phyloP scores from a whole-genome alignment of 2,329 filamentous ascomycete genomes.

The Arthrinium puccinioides region DNA sequence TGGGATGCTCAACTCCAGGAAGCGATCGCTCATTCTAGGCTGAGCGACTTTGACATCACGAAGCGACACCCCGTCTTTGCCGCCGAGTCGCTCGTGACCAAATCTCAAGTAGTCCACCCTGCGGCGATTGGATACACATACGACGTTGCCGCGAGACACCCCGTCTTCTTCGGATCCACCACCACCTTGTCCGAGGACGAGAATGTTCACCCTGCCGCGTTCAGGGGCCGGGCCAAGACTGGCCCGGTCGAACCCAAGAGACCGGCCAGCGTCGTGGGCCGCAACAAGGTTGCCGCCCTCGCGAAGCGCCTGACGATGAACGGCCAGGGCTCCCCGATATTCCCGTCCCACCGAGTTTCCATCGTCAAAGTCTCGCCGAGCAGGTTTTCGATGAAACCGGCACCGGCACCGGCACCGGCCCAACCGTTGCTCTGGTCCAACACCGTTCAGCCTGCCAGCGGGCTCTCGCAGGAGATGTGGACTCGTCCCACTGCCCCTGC shows the following conservation, averaged over 20 bases:
- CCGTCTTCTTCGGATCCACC: slow-evolving; percentile 23
- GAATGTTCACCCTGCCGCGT: slow-evolving; percentile 17
- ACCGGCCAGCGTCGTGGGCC: background rate
- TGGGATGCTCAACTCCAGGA: slow-evolving; percentile 16
- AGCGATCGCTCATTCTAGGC: slow-evolving; percentile 11
- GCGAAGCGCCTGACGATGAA: background rate
- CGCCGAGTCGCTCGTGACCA: slow-evolving; percentile 14
- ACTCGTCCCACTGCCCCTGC: background rate
- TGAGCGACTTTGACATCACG: slow-evolving; percentile 17
- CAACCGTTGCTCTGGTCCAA: slow-evolving; percentile 12
- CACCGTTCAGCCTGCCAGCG: background rate
- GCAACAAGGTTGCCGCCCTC: background rate
- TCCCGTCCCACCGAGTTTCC: background rate
- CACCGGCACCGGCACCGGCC: background rate
- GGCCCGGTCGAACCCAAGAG: background rate
- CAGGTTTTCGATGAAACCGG: background rate
- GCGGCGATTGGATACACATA: slow-evolving; percentile 22
- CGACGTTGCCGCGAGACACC: slow-evolving; percentile 21
- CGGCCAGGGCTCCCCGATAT: background rate
- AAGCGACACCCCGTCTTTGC: slow-evolving; percentile 26
- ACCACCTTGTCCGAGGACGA: slow-evolving; percentile 12
- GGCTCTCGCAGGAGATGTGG: slow-evolving; percentile 7
- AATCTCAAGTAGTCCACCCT: slow-evolving; percentile 19
- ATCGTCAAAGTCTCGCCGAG: no score
- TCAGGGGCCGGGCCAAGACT: background rate